Base-by-base conservation (phyloP, 805 yeast species). In the Wickerhamiella galacta region DNA sequence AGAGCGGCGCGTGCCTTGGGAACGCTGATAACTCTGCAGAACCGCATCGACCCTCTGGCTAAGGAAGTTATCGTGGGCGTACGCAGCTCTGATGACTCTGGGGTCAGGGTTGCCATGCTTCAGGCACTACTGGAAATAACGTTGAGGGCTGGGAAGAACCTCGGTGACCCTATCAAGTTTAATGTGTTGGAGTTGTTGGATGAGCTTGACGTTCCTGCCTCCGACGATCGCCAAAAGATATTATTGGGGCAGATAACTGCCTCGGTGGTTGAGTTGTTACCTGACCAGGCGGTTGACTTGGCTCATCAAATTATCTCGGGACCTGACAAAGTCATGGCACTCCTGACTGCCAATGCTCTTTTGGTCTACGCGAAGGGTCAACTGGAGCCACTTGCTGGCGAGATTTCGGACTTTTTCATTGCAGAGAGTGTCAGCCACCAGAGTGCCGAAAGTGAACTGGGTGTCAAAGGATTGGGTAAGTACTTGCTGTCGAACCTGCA, bases 1-100 rank as follows among this genome's bases (percentile, higher is more conserved):
- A 70, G 93, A 40, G 94, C 98, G 10, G 95, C 93, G 19, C 68
- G 65, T 41, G 95, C 95, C 0, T 61, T 90, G 44, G 94, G 95
- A 33, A 71, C 85, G 7, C 66, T 90, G 50, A 80, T 87, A 47
- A 76, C 74, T 48, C 74, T 76, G 50, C 95, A 85, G 56, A 85
- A 95, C 6, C 70, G 95, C 49, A 85, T 87, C 35, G 98, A 87
- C 53, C 93, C 95, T 3, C 66, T 87, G 35, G 82, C 83, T 5
- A 66, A 79, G 25, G 96, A 87, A 51, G 64, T 85, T 39, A 73
- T 83, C 10, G 34, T 44, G 9, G 90, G 90, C 33, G 80, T 30
- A 10, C 75, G 69, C 46, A 63, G 79, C 15, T 61, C 64, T n/a
- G 57, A 58, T 28, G 57, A 58, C 28, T 87, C 82, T 34, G 83